Percentiles rank a stretch among this genome's conserved stretches.
phyloP scores from a whole-genome alignment of 2,329 filamentous ascomycete species.

The Monosporascus sp. region DNA sequence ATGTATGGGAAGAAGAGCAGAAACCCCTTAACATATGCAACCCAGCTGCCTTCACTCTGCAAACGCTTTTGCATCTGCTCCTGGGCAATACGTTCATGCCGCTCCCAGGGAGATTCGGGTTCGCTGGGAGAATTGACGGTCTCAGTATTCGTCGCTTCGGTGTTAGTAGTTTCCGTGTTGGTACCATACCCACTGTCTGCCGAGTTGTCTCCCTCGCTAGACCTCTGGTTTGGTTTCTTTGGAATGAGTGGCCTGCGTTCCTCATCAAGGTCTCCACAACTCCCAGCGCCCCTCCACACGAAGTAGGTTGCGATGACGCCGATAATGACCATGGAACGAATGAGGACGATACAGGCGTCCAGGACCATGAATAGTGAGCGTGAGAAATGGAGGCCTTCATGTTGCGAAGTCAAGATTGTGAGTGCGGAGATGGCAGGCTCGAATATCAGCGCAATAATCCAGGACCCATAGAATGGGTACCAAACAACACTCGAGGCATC shows the following conservation, averaged over 20 bases:
- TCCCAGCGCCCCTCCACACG: slow-evolving; percentile 14
- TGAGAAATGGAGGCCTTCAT: neutral
- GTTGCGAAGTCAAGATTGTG: slow-evolving; percentile 17
- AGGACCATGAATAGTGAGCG: slow-evolving; percentile 2
- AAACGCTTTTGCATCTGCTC: slow-evolving; percentile 62
- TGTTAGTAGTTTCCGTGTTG: slow-evolving; percentile 33
- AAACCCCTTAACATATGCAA: slow-evolving; percentile 71
- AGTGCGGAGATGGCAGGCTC: slow-evolving; percentile 46
- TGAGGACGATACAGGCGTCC: slow-evolving; percentile 25
- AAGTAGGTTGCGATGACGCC: slow-evolving; percentile 22
- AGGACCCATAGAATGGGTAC: slow-evolving; percentile 60
- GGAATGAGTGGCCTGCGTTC: slow-evolving; percentile 55
- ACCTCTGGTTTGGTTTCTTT: slow-evolving; percentile 29
- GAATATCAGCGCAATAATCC: slow-evolving; percentile 51
- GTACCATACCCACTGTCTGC: slow-evolving; percentile 38
- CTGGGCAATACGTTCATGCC: slow-evolving; percentile 45
- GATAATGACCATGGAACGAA: slow-evolving; percentile 29
- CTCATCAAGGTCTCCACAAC: slow-evolving; percentile 33
- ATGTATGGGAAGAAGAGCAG: slow-evolving; percentile 72
- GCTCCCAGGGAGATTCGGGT: slow-evolving; percentile 51
- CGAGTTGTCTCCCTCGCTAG: slow-evolving; percentile 19
- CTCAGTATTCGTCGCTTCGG: slow-evolving; percentile 26
- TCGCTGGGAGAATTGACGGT: slow-evolving; percentile 29
- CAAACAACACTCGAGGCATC: slow-evolving; percentile 48
- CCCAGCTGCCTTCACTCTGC: slow-evolving; percentile 71